Evolutionary conservation across 2,329 filamentous ascomycete genomes (phyloP).

Genomic region (Cladophialophora chaetospira): DNA sequence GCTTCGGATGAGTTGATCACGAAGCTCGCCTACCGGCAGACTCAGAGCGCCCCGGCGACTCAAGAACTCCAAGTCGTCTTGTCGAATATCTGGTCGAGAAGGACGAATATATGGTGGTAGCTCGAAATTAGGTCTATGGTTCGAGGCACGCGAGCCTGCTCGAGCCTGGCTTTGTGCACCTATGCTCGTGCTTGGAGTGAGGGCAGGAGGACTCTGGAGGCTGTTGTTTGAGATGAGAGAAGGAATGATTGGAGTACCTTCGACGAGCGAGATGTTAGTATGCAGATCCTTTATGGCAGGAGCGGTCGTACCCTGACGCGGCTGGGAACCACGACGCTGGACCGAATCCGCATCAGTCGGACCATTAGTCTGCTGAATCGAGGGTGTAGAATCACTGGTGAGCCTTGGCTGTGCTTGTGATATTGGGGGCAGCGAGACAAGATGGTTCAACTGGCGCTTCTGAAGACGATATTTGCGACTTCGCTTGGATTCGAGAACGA

Average conservation of each 20-base stretch:
- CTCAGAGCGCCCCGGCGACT: constrained; percentile 66
- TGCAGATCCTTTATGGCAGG: neutral
- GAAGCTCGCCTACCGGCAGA: constrained; percentile 68
- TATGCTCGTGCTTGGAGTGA: constrained; percentile 1
- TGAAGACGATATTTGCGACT: constrained; percentile 30
- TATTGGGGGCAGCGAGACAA: constrained; percentile 17
- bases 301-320: neutral
- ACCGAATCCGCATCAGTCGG: neutral
- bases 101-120: constrained; percentile 25
- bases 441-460: constrained; percentile 24
- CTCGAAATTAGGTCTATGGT: neutral
- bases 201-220: neutral
- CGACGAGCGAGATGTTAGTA: neutral
- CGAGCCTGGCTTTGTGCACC: neutral
- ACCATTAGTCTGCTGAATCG: neutral
- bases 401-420: constrained; percentile 18
- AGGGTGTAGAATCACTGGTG: neutral
- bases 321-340: neutral
- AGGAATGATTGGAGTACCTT: neutral
- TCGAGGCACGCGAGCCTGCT: neutral
- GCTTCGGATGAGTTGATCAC: constrained; percentile 76
- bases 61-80: constrained; percentile 24
- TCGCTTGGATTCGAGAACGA: constrained; percentile 25
- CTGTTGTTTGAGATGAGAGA: neutral
- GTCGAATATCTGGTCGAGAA: constrained; percentile 13